Conservation (phyloP, 805 yeast species). For the Metschnikowia lunata region DNA sequence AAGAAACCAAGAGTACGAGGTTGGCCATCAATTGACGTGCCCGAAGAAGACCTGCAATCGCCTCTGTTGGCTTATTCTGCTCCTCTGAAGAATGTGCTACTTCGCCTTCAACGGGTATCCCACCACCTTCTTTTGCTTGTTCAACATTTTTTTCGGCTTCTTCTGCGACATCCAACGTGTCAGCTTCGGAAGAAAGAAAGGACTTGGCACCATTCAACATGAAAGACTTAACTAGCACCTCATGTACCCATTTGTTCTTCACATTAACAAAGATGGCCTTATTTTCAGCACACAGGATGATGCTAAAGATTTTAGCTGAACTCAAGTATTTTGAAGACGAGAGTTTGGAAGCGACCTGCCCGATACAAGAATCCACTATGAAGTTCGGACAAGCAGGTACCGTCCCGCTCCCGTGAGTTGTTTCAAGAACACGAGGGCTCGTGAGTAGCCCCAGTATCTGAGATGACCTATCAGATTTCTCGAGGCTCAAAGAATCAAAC, state of each 20-base stretch:
- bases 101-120: background rate
- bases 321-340: constrained; percentile 7
- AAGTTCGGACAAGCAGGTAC: constrained; percentile 15
- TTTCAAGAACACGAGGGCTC: background rate
- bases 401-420: constrained; percentile 6
- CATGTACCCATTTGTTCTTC: constrained; percentile 32
- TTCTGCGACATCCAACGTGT: background rate
- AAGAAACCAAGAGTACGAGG: constrained; percentile 21
- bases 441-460: background rate
- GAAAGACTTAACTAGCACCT: background rate
- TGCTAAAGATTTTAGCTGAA: constrained; percentile 13
- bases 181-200: background rate
- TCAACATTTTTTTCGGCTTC: background rate
- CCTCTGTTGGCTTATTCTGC: background rate
- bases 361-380: constrained; percentile 9
- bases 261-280: constrained; percentile 17
- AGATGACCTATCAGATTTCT: no score
- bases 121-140: background rate
- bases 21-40: constrained; percentile 20
- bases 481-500: background rate
- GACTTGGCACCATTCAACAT: background rate
- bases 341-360: constrained; percentile 7
- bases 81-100: background rate
- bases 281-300: constrained; percentile 21
- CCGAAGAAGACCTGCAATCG: background rate